Base-by-base conservation (phyloP, 345 rosid genomes). In the Bretschneidera sinensis region DNA sequence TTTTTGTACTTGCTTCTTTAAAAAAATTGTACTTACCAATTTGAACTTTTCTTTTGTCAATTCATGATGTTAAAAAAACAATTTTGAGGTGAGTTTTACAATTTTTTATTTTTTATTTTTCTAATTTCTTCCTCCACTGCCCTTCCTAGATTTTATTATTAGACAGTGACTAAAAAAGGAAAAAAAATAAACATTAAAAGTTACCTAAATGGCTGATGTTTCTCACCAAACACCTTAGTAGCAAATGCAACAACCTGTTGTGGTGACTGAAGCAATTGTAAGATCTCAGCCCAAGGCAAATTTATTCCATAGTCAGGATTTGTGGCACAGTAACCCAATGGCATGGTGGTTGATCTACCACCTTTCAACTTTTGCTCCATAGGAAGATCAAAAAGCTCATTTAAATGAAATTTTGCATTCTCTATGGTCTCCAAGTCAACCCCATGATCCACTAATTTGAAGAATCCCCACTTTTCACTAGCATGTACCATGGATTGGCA, bases 151-250 rank as follows among this genome's bases (percentile, higher is more conserved):
- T n/a, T n/a, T n/a, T n/a, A n/a, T n/a, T n/a, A n/a, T n/a, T n/a
- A n/a, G n/a, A n/a, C n/a, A n/a, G n/a, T n/a, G n/a, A n/a, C n/a
- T n/a, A n/a, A n/a, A n/a, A n/a, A n/a, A n/a, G n/a, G n/a, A n/a
- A n/a, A n/a, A n/a, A n/a, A n/a, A n/a, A n/a, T n/a, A 55, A 0
- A 24, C 21, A 25, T 17, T 16, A 17, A 31, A 53, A 0, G 21
- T 55, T 55, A 55, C 59, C 59, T 25, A 19, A 55, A 55, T 25
- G 59, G 59, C 8, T 55, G 59, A 33, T 55, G 59, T 55, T 55
- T 20, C 11, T 31, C 59, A 28, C 43, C 43, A 28, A 55, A 55
- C 39, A 55, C 59, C 59, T 31, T 55, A 6, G 0, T 28, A 6
- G 21, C 59, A 25, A 55, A 55, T 1, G 21, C 39, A 55, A 25